A percentile compares a stretch with the other conserved stretches of the same genome.
phyloP scores from a whole-genome alignment of 129 eudicot species.

The Dittrichia graveolens region DNA sequence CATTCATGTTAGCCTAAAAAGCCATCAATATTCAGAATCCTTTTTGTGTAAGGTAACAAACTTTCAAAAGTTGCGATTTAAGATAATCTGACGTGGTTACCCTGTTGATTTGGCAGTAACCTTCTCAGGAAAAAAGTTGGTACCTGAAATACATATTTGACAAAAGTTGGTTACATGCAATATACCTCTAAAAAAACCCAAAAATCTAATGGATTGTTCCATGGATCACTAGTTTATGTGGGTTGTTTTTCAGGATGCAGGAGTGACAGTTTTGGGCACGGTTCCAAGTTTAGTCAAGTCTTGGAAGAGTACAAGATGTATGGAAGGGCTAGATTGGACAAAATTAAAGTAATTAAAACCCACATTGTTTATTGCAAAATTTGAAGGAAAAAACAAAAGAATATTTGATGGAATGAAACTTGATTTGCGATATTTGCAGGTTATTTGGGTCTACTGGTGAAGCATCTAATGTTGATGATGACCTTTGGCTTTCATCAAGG shows the following conservation, averaged over 20 bases:
- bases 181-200: background rate
- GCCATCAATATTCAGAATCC: background rate
- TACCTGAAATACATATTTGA: background rate
- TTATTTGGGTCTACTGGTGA: slow-evolving; percentile 80
- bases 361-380: background rate
- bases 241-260: slow-evolving; percentile 63
- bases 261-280: slow-evolving; percentile 80
- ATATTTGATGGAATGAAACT: background rate
- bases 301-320: slow-evolving; percentile 79
- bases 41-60: background rate
- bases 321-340: slow-evolving; percentile 97
- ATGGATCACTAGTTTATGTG: background rate
- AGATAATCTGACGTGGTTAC: background rate
- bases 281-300: slow-evolving; percentile 96
- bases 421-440: slow-evolving; percentile 45
- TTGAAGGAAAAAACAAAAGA: background rate
- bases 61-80: background rate
- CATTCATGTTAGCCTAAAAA: background rate
- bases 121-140: background rate
- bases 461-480: slow-evolving; percentile 87
- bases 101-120: background rate
- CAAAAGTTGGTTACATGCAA: slow-evolving; percentile 20
- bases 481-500: slow-evolving; percentile 96
- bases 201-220: background rate
- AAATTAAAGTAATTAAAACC: slow-evolving; percentile 53